A percentile compares a stretch with the other conserved stretches of the same genome.
phyloP scores from a whole-genome alignment of 1,284 basidiomycete species.

The Irpex sp. region DNA sequence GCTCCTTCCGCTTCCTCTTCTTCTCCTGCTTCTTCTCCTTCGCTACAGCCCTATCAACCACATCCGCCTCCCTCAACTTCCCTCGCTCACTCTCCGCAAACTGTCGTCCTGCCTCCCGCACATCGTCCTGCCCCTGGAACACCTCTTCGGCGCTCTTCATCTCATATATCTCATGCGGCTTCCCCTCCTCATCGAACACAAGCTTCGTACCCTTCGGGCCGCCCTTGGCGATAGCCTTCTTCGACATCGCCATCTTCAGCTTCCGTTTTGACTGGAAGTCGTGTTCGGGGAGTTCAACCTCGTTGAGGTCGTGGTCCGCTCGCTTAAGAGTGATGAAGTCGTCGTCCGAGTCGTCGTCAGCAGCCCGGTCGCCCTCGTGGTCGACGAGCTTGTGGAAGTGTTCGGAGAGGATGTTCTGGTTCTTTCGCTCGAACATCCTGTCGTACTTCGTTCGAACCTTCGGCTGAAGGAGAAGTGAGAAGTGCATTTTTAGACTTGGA shows the following conservation, averaged over 20 bases:
- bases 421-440: slow-evolving; percentile 96
- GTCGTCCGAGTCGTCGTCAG: slow-evolving; percentile 57
- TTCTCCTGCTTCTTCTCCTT: slow-evolving; percentile 87
- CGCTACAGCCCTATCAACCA: slow-evolving; percentile 78
- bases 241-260: slow-evolving; percentile 70
- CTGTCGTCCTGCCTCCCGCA: slow-evolving; percentile 60
- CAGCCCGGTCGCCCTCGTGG: slow-evolving; percentile 40
- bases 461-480: slow-evolving; percentile 10
- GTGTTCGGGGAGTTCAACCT: slow-evolving; percentile 32
- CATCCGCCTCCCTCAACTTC: slow-evolving; percentile 70
- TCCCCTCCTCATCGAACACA: slow-evolving; percentile 85
- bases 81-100: slow-evolving; percentile 74
- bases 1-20: slow-evolving; percentile 81
- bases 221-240: slow-evolving; percentile 69
- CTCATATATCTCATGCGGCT: slow-evolving; percentile 78
- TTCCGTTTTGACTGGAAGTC: slow-evolving; percentile 57
- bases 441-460: slow-evolving; percentile 92
- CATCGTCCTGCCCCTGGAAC: slow-evolving; percentile 55
- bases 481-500: too few species aligned
- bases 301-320: slow-evolving; percentile 76
- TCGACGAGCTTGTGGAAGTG: slow-evolving; percentile 91
- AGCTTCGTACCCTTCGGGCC: slow-evolving; percentile 67
- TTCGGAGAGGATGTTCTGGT: slow-evolving; percentile 89
- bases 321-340: slow-evolving; percentile 96
- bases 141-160: slow-evolving; percentile 72